Conservation (phyloP, 2,329 filamentous ascomycete species). For the Aspergillus sojae region DNA sequence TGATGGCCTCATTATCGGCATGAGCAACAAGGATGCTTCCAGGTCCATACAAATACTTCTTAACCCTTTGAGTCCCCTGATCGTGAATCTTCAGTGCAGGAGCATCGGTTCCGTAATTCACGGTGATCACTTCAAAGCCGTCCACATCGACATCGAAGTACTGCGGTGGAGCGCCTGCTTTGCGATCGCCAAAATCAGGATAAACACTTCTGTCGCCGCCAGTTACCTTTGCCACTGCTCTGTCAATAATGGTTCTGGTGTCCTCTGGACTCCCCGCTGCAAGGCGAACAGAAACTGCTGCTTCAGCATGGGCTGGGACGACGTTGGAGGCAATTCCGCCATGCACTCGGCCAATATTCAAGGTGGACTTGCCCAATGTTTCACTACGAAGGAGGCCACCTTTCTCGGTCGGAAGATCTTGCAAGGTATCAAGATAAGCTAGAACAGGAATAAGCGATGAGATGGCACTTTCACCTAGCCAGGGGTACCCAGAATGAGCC, state of each 20-base stretch:
- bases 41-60: conserved; percentile 64
- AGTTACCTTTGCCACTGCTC: conserved; percentile 58
- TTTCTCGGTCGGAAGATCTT: conserved; percentile 43
- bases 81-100: conserved; percentile 72
- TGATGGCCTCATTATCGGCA: conserved; percentile 78
- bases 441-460: conserved; percentile 77
- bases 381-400: conserved; percentile 71
- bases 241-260: conserved; percentile 57
- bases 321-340: conserved; percentile 89
- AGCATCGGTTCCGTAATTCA: conserved; percentile 94
- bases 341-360: conserved; percentile 78
- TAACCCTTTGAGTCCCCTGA: conserved; percentile 44
- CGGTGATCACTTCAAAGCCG: conserved; percentile 82
- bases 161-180: conserved; percentile 71
- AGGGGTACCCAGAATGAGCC: conserved; percentile 90
- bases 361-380: conserved; percentile 81
- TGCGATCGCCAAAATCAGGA: conserved; percentile 60
- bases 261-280: conserved; percentile 70
- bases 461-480: conserved; percentile 83
- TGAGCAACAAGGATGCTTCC: conserved; percentile 84
- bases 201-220: conserved; percentile 52
- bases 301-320: conserved; percentile 74
- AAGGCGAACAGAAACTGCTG: conserved; percentile 72
- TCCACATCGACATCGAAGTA: conserved; percentile 78
- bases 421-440: conserved; percentile 64